phyloP scores from a whole-genome alignment of 2,329 filamentous ascomycete genomes.

The Tolypocladium ophioglossoides region DNA sequence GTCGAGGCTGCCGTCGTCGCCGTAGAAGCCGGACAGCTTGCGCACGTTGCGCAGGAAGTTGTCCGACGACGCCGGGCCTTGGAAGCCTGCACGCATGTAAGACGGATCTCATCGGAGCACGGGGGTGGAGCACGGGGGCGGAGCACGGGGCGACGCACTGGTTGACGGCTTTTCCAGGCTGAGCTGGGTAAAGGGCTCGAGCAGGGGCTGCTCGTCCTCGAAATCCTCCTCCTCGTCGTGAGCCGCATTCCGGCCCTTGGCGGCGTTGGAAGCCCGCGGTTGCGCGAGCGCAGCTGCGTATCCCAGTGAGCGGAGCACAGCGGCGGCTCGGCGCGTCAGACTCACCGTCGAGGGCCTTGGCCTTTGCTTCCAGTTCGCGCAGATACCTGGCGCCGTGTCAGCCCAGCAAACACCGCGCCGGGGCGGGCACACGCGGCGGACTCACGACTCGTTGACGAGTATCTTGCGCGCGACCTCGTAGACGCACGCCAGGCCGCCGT shows the following conservation, averaged over 20 bases:
- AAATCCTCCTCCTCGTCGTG: conserved; percentile 17
- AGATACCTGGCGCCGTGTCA: conserved; percentile 14
- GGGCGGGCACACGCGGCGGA: background rate
- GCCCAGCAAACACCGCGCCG: background rate
- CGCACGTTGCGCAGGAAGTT: conserved; percentile 25
- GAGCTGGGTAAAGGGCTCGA: conserved; percentile 24
- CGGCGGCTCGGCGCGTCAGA: background rate
- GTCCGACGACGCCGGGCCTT: conserved; percentile 26
- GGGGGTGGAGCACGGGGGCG: too few relatives aligned
- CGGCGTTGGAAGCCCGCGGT: background rate
- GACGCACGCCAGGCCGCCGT: conserved; percentile 17
- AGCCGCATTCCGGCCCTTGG: background rate
- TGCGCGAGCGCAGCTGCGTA: background rate
- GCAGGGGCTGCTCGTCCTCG: conserved; percentile 19
- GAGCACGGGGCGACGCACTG: conserved; percentile 10
- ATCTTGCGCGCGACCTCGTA: conserved; percentile 25
- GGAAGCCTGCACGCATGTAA: conserved; percentile 14
- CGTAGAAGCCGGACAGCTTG: conserved; percentile 21
- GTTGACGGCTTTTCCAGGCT: conserved; percentile 19
- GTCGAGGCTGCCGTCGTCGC: conserved; percentile 21
- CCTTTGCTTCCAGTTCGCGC: conserved; percentile 21
- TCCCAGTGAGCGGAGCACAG: background rate
- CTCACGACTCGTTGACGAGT: conserved; percentile 22
- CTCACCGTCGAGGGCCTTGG: conserved; percentile 17
- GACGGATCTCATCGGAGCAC: background rate